phyloP scores from a whole-genome alignment of 768 basidiomycete genomes.

The Pleurotus citrinopileatus region DNA sequence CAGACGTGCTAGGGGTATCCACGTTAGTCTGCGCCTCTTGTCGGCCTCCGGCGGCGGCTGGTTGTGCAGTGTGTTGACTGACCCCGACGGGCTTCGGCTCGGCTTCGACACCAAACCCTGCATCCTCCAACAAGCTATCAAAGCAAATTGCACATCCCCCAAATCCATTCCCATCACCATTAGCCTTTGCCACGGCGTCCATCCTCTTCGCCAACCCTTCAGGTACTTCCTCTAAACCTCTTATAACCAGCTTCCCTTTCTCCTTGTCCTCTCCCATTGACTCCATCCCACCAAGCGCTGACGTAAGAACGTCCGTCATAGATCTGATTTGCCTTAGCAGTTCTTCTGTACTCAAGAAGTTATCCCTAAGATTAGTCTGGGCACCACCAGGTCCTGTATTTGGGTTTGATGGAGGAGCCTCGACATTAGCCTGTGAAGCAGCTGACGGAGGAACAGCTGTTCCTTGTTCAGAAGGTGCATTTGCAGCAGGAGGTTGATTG shows the following conservation, averaged over 20 bases:
- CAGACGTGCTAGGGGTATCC: conserved; percentile 9
- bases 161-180: conserved; percentile 26
- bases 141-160: conserved; percentile 73
- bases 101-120: conserved; percentile 19
- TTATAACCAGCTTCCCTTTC: conserved; percentile 60
- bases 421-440: not conserved
- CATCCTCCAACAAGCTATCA: conserved; percentile 58
- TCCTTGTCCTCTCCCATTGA: conserved; percentile 54
- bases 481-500: not conserved
- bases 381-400: not conserved
- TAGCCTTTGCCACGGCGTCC: conserved; percentile 25
- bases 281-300: conserved; percentile 1
- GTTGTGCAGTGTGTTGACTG: not conserved
- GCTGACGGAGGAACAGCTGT: not conserved
- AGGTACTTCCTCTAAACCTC: conserved; percentile 65
- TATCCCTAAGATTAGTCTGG: conserved; percentile 1
- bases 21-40: conserved; percentile 8
- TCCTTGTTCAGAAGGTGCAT: not conserved
- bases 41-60: conserved; percentile 7
- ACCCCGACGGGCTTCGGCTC: conserved; percentile 7
- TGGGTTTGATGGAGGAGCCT: not conserved
- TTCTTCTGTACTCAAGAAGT: not conserved
- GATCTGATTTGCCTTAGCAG: not conserved
- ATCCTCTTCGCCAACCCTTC: conserved; percentile 63
- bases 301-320: conserved; percentile 5